Percentiles rank a stretch among this genome's conserved stretches.
phyloP scores from a whole-genome alignment of 768 basidiomycete species.

The Tephrocybe sp. region DNA sequence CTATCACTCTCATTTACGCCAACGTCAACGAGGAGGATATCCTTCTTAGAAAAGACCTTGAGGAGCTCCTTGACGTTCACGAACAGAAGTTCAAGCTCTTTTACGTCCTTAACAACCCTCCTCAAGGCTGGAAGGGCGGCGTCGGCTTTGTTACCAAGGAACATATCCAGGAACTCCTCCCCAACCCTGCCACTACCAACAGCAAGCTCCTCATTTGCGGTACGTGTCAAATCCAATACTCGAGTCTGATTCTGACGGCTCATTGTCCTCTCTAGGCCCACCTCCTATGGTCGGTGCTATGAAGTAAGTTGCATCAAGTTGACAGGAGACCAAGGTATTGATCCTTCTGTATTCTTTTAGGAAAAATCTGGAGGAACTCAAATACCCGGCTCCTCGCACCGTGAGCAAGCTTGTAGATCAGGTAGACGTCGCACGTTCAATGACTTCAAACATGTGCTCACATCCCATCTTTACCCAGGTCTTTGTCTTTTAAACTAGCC shows the following conservation, averaged over 20 bases:
- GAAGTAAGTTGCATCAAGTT: slow-evolving; percentile 35
- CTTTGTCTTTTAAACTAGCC: slow-evolving; percentile 38
- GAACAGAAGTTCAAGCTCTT: slow-evolving; percentile 66
- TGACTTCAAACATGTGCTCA: not conserved
- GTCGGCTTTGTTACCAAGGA: slow-evolving; percentile 92
- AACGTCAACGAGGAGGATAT: slow-evolving; percentile 95
- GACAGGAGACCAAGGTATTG: slow-evolving; percentile 4
- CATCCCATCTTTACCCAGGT: slow-evolving; percentile 25
- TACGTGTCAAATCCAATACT: slow-evolving; percentile 14
- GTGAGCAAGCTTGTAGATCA: slow-evolving; percentile 93
- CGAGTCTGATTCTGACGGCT: not conserved
- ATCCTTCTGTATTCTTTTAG: slow-evolving; percentile 31
- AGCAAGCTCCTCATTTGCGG: slow-evolving; percentile 90
- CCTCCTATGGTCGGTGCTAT: slow-evolving; percentile 54
- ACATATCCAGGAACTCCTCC: slow-evolving; percentile 82
- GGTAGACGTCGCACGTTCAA: slow-evolving; percentile 34
- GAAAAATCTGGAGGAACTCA: slow-evolving; percentile 86
- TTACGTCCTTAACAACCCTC: slow-evolving; percentile 95
- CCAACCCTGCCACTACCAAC: slow-evolving; percentile 52
- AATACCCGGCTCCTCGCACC: slow-evolving; percentile 82
- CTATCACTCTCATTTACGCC: slow-evolving; percentile 88
- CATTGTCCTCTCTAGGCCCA: slow-evolving; percentile 41
- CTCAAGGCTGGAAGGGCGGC: slow-evolving; percentile 82
- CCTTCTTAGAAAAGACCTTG: slow-evolving; percentile 84
- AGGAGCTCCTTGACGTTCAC: slow-evolving; percentile 66